Evolutionary conservation across 176 grass and related monocot genomes (phyloP).

Genomic region (Carex cristatella): DNA sequence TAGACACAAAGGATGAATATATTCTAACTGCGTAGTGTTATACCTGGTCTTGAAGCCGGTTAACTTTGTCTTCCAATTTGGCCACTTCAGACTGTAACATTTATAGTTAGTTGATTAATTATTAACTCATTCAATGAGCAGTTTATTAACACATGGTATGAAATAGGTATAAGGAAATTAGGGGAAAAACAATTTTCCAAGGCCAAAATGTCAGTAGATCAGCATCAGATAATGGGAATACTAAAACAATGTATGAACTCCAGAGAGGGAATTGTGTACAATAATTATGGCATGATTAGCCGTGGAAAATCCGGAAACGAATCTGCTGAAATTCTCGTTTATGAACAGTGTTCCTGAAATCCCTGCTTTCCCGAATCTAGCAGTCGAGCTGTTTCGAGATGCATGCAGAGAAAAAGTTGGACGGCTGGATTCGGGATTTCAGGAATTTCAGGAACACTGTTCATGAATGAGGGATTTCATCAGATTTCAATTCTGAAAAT

Average conservation of each 20-base stretch:
- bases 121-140: neutral
- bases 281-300: neutral
- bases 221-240: neutral
- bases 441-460: too few species aligned
- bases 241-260: neutral
- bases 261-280: neutral
- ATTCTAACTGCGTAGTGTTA: slow-evolving; percentile 8
- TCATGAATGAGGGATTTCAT: too few species aligned
- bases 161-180: neutral
- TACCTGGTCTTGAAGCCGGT: slow-evolving; percentile 84
- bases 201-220: neutral
- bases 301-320: neutral
- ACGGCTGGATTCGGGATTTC: too few species aligned
- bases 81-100: slow-evolving; percentile 61
- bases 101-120: slow-evolving; percentile 19
- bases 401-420: too few species aligned
- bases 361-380: too few species aligned
- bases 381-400: too few species aligned
- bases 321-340: too few species aligned
- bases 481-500: neutral
- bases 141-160: neutral
- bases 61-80: slow-evolving; percentile 53
- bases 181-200: neutral
- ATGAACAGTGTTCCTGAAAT: too few species aligned
- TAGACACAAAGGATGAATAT: slow-evolving; percentile 7